phyloP scores from a whole-genome alignment of 2,329 filamentous ascomycete genomes.

The Aspergillus costaricaensis region DNA sequence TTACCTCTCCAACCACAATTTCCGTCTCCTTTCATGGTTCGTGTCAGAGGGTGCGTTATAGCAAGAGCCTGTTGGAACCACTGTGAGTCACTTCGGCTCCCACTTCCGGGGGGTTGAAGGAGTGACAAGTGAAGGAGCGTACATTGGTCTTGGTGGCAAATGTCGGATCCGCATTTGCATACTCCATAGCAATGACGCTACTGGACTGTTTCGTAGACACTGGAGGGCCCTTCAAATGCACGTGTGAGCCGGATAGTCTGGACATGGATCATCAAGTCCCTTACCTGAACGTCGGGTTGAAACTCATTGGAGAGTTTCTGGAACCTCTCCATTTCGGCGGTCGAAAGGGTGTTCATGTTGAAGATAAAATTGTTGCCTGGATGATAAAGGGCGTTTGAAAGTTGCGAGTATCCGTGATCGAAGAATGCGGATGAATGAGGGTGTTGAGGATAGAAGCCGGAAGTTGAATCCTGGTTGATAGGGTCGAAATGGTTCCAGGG shows the following conservation, averaged over 20 bases:
- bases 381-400: conserved; percentile 22
- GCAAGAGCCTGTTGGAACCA: conserved; percentile 68
- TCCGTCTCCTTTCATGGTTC: conserved; percentile 85
- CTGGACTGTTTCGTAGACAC: conserved; percentile 78
- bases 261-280: background rate
- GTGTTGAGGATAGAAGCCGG: conserved; percentile 26
- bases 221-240: conserved; percentile 65
- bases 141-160: conserved; percentile 88
- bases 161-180: conserved; percentile 81
- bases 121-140: conserved; percentile 19
- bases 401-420: conserved; percentile 25
- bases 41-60: conserved; percentile 81
- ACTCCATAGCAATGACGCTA: conserved; percentile 77
- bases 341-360: conserved; percentile 44
- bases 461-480: conserved; percentile 31
- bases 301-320: conserved; percentile 65
- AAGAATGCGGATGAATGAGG: conserved; percentile 25
- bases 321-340: conserved; percentile 61
- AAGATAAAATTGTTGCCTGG: conserved; percentile 14
- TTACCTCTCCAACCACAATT: conserved; percentile 98
- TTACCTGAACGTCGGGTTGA: conserved; percentile 59
- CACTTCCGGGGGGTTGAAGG: background rate
- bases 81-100: conserved; percentile 12
- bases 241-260: conserved; percentile 25
- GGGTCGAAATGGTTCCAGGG: conserved; percentile 35